phyloP scores from a whole-genome alignment of 495 filamentous ascomycete genomes.

The Penicillium arizonense region DNA sequence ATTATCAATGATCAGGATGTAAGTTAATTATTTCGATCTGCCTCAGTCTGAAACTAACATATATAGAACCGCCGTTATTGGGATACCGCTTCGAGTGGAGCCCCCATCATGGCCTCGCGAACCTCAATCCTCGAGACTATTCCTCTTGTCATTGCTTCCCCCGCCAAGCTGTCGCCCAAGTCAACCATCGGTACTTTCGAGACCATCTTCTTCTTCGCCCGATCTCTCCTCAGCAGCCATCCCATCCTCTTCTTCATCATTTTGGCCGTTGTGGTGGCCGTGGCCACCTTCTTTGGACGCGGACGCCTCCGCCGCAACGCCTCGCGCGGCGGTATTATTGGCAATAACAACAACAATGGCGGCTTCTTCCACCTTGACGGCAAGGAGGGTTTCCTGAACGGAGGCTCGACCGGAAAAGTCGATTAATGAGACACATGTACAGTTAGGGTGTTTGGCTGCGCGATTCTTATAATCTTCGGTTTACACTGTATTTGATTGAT shows the following conservation, averaged over 20 bases:
- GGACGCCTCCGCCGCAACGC: conserved; percentile 32
- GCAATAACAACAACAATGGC: conserved; percentile 52
- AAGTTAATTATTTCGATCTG: conserved; percentile 38
- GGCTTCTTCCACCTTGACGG: conserved; percentile 78
- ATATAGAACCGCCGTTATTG: conserved; percentile 85
- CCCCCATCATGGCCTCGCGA: conserved; percentile 81
- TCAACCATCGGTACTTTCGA: conserved; percentile 76
- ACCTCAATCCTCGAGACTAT: conserved; percentile 95
- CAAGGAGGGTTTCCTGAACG: conserved; percentile 66
- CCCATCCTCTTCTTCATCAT: conserved; percentile 68
- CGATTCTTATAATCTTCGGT: conserved; percentile 25
- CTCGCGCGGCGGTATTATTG: conserved; percentile 48
- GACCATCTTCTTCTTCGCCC: conserved; percentile 74
- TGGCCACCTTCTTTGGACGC: conserved; percentile 32
- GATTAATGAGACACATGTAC: conserved; percentile 58
- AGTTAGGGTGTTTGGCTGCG: conserved; percentile 35
- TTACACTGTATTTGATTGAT: conserved; percentile 29
- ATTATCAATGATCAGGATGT: conserved; percentile 98
- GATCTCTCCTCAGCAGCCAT: conserved; percentile 64
- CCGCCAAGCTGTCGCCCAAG: conserved; percentile 83
- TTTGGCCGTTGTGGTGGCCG: conserved; percentile 47
- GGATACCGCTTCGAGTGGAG: conserved; percentile 87
- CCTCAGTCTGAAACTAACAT: conserved; percentile 25
- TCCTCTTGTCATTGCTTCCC: conserved; percentile 68
- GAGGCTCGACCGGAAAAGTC: conserved; percentile 67